These are phyloP conservation scores for Populus trichocarpa DNA, from an alignment of 441 rosid genomes.

Conservation along the genomic window DNA sequence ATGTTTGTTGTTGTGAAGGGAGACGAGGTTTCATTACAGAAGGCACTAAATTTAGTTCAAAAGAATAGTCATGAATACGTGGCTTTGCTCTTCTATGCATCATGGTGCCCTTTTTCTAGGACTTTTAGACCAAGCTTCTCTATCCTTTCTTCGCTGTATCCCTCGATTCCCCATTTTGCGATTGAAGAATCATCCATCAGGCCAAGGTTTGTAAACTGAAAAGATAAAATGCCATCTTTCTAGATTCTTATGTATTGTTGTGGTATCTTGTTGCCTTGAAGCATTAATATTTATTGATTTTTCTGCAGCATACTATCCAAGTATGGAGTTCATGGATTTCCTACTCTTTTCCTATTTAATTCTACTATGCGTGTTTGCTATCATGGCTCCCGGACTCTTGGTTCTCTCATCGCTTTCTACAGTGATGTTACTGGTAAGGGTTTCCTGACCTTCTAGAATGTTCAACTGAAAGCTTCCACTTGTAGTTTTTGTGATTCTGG, in stretches of 20 bases:
- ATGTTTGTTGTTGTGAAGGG: conserved; percentile 48
- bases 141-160: conserved; percentile 58
- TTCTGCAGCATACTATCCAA: conserved; percentile 74
- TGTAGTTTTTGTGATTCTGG: not conserved
- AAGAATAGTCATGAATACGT: conserved; percentile 51
- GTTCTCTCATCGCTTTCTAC: conserved; percentile 73
- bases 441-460: conserved; percentile 6
- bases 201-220: conserved; percentile 62
- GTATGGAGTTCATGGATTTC: conserved; percentile 96
- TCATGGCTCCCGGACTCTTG: conserved; percentile 60
- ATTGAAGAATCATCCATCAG: conserved; percentile 75
- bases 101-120: conserved; percentile 94
- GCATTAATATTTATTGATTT: conserved; percentile 7
- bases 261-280: not conserved
- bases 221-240: not conserved
- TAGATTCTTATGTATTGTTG: not conserved
- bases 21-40: conserved; percentile 67
- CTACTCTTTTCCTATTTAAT: conserved; percentile 74
- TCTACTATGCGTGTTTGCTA: conserved; percentile 64
- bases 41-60: conserved; percentile 61
- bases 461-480: not conserved
- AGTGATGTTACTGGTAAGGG: conserved; percentile 61
- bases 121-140: conserved; percentile 67
- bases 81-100: conserved; percentile 87
- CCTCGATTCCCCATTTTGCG: conserved; percentile 69